Conservation (phyloP, 306 rosid genomes). For the Medicago ruthenica region DNA sequence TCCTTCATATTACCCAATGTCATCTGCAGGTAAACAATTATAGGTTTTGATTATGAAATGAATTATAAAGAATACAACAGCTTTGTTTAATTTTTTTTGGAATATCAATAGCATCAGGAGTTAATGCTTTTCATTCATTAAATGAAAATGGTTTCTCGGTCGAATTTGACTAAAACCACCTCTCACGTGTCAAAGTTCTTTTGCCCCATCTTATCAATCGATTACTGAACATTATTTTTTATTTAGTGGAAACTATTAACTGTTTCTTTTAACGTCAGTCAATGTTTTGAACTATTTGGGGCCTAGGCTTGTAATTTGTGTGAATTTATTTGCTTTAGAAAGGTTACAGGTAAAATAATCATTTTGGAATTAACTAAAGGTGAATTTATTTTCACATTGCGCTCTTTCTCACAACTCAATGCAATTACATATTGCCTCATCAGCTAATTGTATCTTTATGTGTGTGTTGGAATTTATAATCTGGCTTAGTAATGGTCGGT, state of each 20-base stretch:
- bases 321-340: conserved; percentile 35
- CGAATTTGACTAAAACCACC: neutral
- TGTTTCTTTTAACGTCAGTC: neutral
- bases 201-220: neutral
- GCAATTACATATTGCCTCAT: neutral
- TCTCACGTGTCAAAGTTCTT: neutral
- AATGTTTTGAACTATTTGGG: neutral
- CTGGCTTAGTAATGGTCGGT: neutral
- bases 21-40: conserved; percentile 13
- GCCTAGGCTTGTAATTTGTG: neutral
- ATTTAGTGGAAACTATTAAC: conserved; percentile 2
- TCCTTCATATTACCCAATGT: conserved; percentile 79
- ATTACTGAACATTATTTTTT: conserved; percentile 7
- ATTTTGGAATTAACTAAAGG: neutral
- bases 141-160: neutral
- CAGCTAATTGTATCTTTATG: neutral
- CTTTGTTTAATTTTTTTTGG: conserved; percentile 24
- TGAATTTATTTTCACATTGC: conserved; percentile 17
- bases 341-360: neutral
- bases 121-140: neutral
- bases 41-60: neutral
- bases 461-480: conserved; percentile 16
- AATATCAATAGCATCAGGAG: conserved; percentile 23
- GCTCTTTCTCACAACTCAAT: neutral
- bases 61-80: conserved; percentile 1